phyloP scores from a whole-genome alignment of 768 basidiomycete genomes.

The Tubosaeta sp. region DNA sequence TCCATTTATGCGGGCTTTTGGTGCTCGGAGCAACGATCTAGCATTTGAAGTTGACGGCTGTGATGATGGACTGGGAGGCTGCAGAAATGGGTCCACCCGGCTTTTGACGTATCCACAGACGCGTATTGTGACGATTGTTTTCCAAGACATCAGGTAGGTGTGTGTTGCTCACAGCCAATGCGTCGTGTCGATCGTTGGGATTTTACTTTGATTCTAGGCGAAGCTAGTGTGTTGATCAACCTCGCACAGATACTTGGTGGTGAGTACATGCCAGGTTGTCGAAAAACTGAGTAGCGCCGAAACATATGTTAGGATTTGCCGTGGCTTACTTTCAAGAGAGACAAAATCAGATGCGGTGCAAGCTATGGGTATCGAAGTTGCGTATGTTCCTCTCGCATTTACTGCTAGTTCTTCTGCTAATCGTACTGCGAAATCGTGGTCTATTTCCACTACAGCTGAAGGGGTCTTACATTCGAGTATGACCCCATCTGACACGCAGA shows the following conservation, averaged over 20 bases:
- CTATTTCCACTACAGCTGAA: conserved; percentile 38
- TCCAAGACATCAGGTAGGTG: conserved; percentile 29
- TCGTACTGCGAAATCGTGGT: conserved; percentile 24
- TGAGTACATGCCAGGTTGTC: conserved; percentile 4
- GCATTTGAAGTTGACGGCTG: conserved; percentile 22
- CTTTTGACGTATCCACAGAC: conserved; percentile 18
- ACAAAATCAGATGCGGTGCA: conserved; percentile 30
- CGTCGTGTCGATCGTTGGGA: neutral
- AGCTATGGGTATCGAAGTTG: conserved; percentile 37
- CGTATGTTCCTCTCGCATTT: conserved; percentile 18
- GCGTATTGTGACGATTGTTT: conserved; percentile 39
- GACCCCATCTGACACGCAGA: conserved; percentile 13
- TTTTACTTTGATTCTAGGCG: conserved; percentile 26
- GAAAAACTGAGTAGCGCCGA: neutral
- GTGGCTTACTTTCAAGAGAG: conserved; percentile 41
- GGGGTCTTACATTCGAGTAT: conserved; percentile 32
- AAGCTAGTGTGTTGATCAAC: conserved; percentile 41
- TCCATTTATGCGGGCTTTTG: conserved; percentile 41
- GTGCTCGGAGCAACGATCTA: conserved; percentile 38
- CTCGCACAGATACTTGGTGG: conserved; percentile 34
- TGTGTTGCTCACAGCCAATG: neutral
- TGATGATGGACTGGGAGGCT: conserved; percentile 44
- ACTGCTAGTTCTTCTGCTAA: neutral
- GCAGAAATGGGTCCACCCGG: conserved; percentile 21
- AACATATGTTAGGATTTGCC: conserved; percentile 26